Base-by-base conservation (phyloP, 768 basidiomycete genomes). In the Tylopilus balloui region DNA sequence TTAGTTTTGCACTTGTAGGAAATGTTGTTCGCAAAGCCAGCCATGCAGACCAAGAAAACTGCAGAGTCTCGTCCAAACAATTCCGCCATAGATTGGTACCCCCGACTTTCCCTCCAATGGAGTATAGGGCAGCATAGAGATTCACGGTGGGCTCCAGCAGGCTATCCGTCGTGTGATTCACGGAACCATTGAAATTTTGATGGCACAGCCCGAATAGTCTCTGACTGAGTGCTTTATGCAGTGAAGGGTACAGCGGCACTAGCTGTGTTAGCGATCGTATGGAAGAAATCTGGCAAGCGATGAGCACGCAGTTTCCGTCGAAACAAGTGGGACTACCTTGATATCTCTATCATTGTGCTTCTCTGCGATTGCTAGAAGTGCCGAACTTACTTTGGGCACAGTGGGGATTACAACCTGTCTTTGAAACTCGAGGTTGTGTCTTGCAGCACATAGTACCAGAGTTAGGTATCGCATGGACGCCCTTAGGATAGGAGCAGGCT, bases 91-190 rank as follows among this genome's bases (percentile, higher is more conserved):
- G 57, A 44, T 72, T 78, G 11, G 80, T 73, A 14, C 83, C 81
- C 21, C 84, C 86, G 9, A 88, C 81, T 66, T 90, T 92, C 8
- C 91, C 90, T 19, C 88, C 88, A 0, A 86, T 83, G 24, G 79
- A 68, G 64, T 84, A 84, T 6, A 92, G 72, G 20, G 74, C 68
- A 3, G 82, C 69, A 49, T 84, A 86, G 19, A 92, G 72, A 17
- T 69, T 61, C 6, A 81, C 80, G 2, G 83, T 75, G 13, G 80
- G 72, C 35, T 68, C 55, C 6, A 84, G 56, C 20, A 61, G 48
- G 15, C 45, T 25, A 42, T 74, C 70, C 3, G 71, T 73, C 2
- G 77, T 68, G 14, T 67, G 70, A 3, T 74, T 73, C 12, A 73
- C 58, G 17, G 75, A 74, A 17, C 86, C 84, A 50, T 76, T 75